phyloP scores from a whole-genome alignment of 495 filamentous ascomycete genomes.

The Trichocladium antarcticum region DNA sequence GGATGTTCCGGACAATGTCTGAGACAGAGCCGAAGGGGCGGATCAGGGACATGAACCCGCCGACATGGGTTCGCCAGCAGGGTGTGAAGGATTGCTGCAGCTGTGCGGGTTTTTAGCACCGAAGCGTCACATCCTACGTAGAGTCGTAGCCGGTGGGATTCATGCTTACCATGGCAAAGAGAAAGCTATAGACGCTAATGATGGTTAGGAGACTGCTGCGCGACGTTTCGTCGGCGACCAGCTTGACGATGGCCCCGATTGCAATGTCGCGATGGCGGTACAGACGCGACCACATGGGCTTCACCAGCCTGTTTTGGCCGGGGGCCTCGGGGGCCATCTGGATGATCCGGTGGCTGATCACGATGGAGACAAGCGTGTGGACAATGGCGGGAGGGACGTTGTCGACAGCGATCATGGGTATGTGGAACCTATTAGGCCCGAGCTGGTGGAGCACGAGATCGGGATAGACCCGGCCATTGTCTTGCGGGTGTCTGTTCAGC shows the following conservation, averaged over 20 bases:
- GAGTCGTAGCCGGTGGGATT: too few species aligned
- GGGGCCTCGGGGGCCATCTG: not conserved
- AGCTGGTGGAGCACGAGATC: constrained; percentile 6
- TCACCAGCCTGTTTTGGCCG: not conserved
- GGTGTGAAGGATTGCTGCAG: constrained; percentile 25
- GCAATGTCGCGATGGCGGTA: constrained; percentile 17
- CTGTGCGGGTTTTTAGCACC: constrained; percentile 11
- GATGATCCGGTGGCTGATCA: constrained; percentile 13
- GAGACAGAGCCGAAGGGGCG: constrained; percentile 17
- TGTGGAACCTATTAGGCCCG: constrained; percentile 1
- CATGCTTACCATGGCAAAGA: constrained; percentile 17
- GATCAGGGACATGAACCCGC: constrained; percentile 23
- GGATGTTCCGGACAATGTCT: not conserved
- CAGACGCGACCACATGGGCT: constrained; percentile 7
- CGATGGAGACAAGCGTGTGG: constrained; percentile 12
- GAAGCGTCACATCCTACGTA: too few species aligned
- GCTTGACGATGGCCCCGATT: constrained; percentile 16
- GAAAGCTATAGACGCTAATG: constrained; percentile 14
- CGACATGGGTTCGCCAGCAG: constrained; percentile 27
- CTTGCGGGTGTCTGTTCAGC: not conserved
- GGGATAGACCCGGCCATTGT: constrained; percentile 13
- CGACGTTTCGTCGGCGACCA: constrained; percentile 11
- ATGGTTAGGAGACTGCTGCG: constrained; percentile 12
- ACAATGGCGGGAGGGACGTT: constrained; percentile 2
- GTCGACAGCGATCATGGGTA: not conserved